phyloP scores from a whole-genome alignment of 2,329 filamentous ascomycete species.

The Penicillium vulpinum region DNA sequence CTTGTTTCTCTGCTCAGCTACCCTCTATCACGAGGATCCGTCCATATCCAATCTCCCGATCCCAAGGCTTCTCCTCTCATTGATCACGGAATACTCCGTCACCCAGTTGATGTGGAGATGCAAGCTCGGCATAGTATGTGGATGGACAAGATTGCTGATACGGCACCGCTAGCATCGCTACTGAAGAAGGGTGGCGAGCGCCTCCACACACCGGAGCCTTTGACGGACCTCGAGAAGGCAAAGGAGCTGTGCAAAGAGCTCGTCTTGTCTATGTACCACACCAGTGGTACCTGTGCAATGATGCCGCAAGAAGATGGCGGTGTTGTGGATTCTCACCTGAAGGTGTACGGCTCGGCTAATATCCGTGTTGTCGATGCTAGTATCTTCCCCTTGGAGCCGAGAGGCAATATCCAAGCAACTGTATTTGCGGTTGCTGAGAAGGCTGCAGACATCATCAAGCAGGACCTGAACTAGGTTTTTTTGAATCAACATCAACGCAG shows the following conservation, averaged over 20 bases:
- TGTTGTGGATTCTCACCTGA: constrained; percentile 30
- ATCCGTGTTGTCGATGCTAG: constrained; percentile 39
- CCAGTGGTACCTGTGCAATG: constrained; percentile 35
- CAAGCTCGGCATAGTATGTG: constrained; percentile 39
- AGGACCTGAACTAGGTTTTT: not conserved
- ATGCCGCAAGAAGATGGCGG: constrained; percentile 28
- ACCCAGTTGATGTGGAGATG: constrained; percentile 47
- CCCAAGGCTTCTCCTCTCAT: constrained; percentile 39
- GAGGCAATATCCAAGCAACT: constrained; percentile 40
- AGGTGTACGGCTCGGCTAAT: constrained; percentile 33
- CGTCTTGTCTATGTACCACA: constrained; percentile 26
- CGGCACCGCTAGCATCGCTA: constrained; percentile 31
- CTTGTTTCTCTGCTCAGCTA: constrained; percentile 29
- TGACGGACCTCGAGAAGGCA: constrained; percentile 11
- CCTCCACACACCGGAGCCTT: constrained; percentile 8
- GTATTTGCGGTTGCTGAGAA: constrained; percentile 40
- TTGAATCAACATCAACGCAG: not conserved
- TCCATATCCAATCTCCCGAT: constrained; percentile 44
- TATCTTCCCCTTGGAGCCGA: constrained; percentile 36
- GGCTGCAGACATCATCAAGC: constrained; percentile 32
- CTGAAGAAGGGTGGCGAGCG: constrained; percentile 34
- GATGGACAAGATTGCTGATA: constrained; percentile 33
- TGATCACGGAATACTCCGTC: constrained; percentile 46
- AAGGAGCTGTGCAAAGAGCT: constrained; percentile 21
- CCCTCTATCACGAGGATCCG: constrained; percentile 33